Conservation (phyloP, 139 green algal genomes). For the Chlorella sp. region DNA sequence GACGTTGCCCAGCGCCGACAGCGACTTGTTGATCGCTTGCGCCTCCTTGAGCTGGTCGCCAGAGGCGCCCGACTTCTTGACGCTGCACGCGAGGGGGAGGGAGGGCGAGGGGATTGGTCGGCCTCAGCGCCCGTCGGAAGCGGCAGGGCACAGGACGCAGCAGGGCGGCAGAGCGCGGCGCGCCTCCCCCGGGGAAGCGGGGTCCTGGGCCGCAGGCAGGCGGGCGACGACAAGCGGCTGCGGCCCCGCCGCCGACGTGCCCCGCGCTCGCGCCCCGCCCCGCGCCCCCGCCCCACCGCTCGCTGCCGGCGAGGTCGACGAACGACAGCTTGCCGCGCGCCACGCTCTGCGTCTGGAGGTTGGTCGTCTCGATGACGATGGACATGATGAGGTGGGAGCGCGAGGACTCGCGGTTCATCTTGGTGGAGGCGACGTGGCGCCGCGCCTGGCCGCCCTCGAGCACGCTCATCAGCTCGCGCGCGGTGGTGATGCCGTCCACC, state of each 20-base stretch:
- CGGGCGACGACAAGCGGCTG: no score
- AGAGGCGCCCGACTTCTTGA: slow-evolving; percentile 92
- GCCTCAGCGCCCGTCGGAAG: no score
- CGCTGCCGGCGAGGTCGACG: slow-evolving; percentile 93
- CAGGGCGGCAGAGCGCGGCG: no score
- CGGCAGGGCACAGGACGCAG: no score
- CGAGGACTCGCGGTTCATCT: slow-evolving; percentile 91
- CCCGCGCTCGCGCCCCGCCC: no score
- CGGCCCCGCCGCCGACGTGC: no score
- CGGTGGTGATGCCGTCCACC: slow-evolving; percentile 54
- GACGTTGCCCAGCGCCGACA: slow-evolving; percentile 95
- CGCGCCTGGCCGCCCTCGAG: slow-evolving; percentile 60
- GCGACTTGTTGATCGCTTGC: slow-evolving; percentile 98
- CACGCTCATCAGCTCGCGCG: slow-evolving; percentile 60
- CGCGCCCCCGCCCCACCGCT: slow-evolving; percentile 68
- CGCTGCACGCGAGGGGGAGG: slow-evolving; percentile 43
- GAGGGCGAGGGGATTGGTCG: no score
- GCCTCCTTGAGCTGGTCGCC: slow-evolving; percentile 98
- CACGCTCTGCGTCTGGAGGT: slow-evolving; percentile 93
- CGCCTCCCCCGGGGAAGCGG: no score
- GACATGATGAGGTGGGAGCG: slow-evolving; percentile 95
- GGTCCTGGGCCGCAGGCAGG: no score
- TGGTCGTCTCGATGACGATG: slow-evolving; percentile 90
- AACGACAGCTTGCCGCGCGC: slow-evolving; percentile 93
- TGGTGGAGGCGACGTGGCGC: slow-evolving; percentile 47